These are phyloP conservation scores for Schwanniomyces yamadae DNA, from an alignment of 805 yeast species.

Conservation along the genomic window DNA sequence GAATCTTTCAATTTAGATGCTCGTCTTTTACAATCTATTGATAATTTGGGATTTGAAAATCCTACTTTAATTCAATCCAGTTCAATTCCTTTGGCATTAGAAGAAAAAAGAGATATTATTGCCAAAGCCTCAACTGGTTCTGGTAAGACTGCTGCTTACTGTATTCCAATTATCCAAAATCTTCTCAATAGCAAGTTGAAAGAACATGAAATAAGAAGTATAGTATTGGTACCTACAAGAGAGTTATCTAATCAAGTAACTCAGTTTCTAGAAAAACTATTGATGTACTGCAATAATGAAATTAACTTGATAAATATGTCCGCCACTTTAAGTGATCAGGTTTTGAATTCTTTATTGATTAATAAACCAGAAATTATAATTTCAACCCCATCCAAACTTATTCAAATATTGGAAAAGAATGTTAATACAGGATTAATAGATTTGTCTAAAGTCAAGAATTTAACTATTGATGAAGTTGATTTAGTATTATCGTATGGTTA, in stretches of 20 bases:
- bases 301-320: constrained; percentile 66
- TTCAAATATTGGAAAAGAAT: constrained; percentile 50
- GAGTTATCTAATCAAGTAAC: constrained; percentile 87
- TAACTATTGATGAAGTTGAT: constrained; percentile 95
- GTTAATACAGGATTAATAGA: constrained; percentile 45
- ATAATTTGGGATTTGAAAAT: constrained; percentile 71
- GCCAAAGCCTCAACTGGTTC: constrained; percentile 96
- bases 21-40: constrained; percentile 79
- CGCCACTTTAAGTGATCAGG: constrained; percentile 65
- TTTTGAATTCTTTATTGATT: constrained; percentile 64
- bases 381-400: constrained; percentile 82
- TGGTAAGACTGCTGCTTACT: constrained; percentile 91
- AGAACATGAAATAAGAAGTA: constrained; percentile 46
- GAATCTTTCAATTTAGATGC: constrained; percentile 79
- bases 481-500: constrained; percentile 87
- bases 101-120: constrained; percentile 86
- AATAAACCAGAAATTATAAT: constrained; percentile 80
- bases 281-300: constrained; percentile 66
- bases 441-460: constrained; percentile 56
- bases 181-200: constrained; percentile 48
- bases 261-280: constrained; percentile 64
- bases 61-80: constrained; percentile 91
- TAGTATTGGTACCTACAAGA: constrained; percentile 88
- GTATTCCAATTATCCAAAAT: constrained; percentile 81
- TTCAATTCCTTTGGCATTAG: constrained; percentile 88